phyloP scores from a whole-genome alignment of 768 basidiomycete genomes.

The Astraeus odoratus region DNA sequence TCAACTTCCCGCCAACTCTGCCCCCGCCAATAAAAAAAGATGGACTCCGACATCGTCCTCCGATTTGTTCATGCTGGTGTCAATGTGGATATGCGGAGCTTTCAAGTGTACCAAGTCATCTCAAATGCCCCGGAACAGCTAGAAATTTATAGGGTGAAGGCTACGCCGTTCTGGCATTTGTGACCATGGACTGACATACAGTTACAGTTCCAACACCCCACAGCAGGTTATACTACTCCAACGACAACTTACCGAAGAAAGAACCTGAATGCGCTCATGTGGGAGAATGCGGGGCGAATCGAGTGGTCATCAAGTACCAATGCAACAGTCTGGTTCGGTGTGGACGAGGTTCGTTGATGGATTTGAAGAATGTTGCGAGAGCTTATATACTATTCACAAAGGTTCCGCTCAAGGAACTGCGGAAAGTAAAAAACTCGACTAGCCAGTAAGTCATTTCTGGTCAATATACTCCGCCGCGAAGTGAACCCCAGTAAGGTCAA shows the following conservation, averaged over 20 bases:
- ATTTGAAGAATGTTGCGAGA: neutral
- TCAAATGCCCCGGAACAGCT: conserved; percentile 22
- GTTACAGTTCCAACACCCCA: conserved; percentile 38
- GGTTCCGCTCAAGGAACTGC: conserved; percentile 41
- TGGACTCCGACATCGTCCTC: conserved; percentile 32
- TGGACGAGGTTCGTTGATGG: conserved; percentile 32
- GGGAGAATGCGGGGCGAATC: conserved; percentile 48
- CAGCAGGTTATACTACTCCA: conserved; percentile 34
- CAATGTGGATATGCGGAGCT: conserved; percentile 36
- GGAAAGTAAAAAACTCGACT: conserved; percentile 39
- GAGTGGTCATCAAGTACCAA: conserved; percentile 43
- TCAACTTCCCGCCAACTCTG: neutral
- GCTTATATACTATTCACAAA: conserved; percentile 9
- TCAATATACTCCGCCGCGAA: neutral
- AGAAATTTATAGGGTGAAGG: conserved; percentile 39
- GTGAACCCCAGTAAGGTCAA: conserved; percentile 33
- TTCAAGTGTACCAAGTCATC: conserved; percentile 32
- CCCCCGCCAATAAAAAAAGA: conserved; percentile 14
- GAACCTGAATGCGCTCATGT: conserved; percentile 36
- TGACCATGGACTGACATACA: neutral
- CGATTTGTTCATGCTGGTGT: conserved; percentile 28
- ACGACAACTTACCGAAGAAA: conserved; percentile 44
- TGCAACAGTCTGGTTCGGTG: conserved; percentile 42
- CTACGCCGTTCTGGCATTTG: neutral
- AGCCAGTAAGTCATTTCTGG: conserved; percentile 37